Evolutionary conservation across 352 stramenopile species (phyloP).

Genomic region (Globisporangium abappressorium): DNA sequence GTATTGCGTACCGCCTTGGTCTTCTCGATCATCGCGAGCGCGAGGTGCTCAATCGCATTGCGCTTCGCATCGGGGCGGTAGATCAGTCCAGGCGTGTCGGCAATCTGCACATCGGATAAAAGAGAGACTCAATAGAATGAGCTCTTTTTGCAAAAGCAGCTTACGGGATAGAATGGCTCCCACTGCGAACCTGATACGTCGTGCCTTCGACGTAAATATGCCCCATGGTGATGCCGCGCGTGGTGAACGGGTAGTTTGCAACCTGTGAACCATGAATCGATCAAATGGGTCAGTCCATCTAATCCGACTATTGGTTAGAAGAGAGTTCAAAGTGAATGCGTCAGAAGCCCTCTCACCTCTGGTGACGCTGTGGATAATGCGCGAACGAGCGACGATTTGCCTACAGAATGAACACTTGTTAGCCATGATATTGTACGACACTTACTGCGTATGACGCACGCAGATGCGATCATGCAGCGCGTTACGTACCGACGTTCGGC

Average conservation of each 20-base stretch:
- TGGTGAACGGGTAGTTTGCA: slow-evolving; percentile 88
- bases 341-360: slow-evolving; percentile 35
- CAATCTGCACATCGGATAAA: slow-evolving; percentile 46
- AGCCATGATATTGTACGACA: not conserved
- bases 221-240: slow-evolving; percentile 83
- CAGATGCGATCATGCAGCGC: not conserved
- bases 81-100: slow-evolving; percentile 73
- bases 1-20: slow-evolving; percentile 47
- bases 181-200: slow-evolving; percentile 55
- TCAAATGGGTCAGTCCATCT: not conserved
- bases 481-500: slow-evolving; percentile 71
- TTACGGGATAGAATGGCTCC: too few species aligned
- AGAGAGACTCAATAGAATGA: not conserved
- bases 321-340: not conserved
- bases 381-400: slow-evolving; percentile 81
- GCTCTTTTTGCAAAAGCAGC: too few species aligned
- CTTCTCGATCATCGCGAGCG: slow-evolving; percentile 74
- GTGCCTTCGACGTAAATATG: slow-evolving; percentile 84
- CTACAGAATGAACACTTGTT: slow-evolving; percentile 11
- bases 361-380: slow-evolving; percentile 79
- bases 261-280: slow-evolving; percentile 33
- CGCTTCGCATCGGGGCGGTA: slow-evolving; percentile 58
- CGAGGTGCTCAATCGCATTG: slow-evolving; percentile 74
- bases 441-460: not conserved
- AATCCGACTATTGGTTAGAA: not conserved